Base-by-base conservation (phyloP, 148 eudicot genomes). In the Talinum fruticosum region DNA sequence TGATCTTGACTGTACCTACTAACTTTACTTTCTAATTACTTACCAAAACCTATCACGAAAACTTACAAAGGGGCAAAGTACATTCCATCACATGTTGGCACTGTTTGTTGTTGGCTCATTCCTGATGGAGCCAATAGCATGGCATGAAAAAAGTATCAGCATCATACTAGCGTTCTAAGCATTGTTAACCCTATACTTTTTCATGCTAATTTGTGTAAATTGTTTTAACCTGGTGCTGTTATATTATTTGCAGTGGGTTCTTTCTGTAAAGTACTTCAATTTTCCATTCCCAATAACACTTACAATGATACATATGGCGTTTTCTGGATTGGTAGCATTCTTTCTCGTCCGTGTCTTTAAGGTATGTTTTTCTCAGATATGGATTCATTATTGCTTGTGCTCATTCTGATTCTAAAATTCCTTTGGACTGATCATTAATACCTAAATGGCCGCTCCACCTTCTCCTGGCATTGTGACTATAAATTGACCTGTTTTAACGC, bases 301-400 rank as follows among this genome's bases (percentile, higher is more conserved):
- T 41, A 96, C 99, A 30, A 96, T 96, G 99, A 90, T 96, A 76
- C 99, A 96, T 82, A 96, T 96, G 99, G 99, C 97, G 32, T 93
- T 96, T 81, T 96, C 99, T 59, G 97, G 97, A 81, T 24, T 86
- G 33, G 96, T 96, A 75, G 94, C 99, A 23, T 96, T 96, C 85
- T 74, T 96, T 83, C 91, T 96, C 66, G 83, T 96, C 73, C 99
- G 97, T 73, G 94, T 96, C 79, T 87, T 96, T 77, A 96, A 96
- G 99, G 99, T 93, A 90, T 36, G 74, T n/a, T 45, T 49, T 45
- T 41, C 30, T 28, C 12, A n/a, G 33, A 23, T 6, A 64, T 65
- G 36, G 47, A n/a, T 54, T 38, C 13, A 28, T 44, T 74, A 41
- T 23, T 13, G 19, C 28, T 21, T 72, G 36, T 79, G 41, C 15